Evolutionary conservation across 345 rosid genomes (phyloP).

Genomic region (Eucalyptus cloeziana): DNA sequence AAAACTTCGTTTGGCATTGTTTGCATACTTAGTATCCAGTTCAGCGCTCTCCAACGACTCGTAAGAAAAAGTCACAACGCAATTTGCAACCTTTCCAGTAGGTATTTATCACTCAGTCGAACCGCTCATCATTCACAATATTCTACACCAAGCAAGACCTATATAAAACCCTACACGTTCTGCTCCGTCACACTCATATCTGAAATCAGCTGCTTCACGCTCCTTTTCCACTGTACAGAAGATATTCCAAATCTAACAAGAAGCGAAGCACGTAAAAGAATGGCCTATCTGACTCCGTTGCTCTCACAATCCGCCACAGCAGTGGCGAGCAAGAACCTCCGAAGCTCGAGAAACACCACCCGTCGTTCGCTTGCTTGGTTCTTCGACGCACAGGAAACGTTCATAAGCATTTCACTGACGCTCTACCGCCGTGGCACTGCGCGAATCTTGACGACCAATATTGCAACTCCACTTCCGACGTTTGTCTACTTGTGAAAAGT

Average conservation of each 20-base stretch:
- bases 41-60: not conserved
- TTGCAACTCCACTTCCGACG: constrained; percentile 3
- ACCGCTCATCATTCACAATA: not conserved
- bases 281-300: not conserved
- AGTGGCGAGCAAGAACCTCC: not conserved
- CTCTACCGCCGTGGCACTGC: constrained; percentile 45
- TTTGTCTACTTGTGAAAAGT: constrained; percentile 19
- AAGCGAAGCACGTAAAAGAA: not conserved
- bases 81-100: not conserved
- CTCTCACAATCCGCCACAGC: not conserved
- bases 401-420: constrained; percentile 47
- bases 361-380: constrained; percentile 24
- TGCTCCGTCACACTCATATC: not conserved
- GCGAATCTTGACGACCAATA: not conserved
- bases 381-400: constrained; percentile 60
- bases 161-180: not conserved
- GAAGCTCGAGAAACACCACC: not conserved
- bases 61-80: not conserved
- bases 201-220: not conserved
- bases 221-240: not conserved
- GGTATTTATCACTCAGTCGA: not conserved
- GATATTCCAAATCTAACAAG: not conserved
- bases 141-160: not conserved
- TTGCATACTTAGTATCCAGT: not conserved
- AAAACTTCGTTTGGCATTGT: not conserved